phyloP scores from a whole-genome alignment of 257 asterid genomes.

The Solanum gracilifrons region DNA sequence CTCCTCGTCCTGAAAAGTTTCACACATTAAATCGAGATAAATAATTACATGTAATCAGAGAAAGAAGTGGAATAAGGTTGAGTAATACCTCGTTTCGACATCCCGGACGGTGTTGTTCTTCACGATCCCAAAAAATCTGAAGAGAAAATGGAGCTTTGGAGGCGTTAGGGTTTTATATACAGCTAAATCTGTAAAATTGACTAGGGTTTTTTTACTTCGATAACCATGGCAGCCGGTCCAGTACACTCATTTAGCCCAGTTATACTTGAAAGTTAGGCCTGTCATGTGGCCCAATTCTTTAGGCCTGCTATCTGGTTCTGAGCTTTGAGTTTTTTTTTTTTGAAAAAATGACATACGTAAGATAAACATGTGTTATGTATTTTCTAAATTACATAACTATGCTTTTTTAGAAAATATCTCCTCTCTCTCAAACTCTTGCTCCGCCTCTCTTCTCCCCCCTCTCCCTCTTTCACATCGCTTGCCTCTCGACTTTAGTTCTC shows the following conservation, averaged over 20 bases:
- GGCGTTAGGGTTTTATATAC: conserved; percentile 20
- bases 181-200: not conserved
- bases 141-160: not conserved
- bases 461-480: not conserved
- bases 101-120: not conserved
- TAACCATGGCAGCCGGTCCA: not conserved
- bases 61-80: not conserved
- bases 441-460: not conserved
- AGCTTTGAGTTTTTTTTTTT: not conserved
- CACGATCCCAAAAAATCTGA: not conserved
- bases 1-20: conserved; percentile 40
- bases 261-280: not conserved
- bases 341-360: not conserved
- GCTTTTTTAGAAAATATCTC: not conserved
- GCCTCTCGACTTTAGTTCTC: no score
- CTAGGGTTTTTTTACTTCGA: not conserved
- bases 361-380: not conserved
- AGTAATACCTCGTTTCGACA: conserved; percentile 59
- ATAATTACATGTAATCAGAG: not conserved
- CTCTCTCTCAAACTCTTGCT: not conserved
- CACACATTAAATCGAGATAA: not conserved
- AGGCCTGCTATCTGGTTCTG: not conserved
- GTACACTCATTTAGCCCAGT: not conserved
- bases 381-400: not conserved
- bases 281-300: not conserved